Base-by-base conservation (phyloP, 2,329 filamentous ascomycete species). In the Rutstroemia sydowiana region DNA sequence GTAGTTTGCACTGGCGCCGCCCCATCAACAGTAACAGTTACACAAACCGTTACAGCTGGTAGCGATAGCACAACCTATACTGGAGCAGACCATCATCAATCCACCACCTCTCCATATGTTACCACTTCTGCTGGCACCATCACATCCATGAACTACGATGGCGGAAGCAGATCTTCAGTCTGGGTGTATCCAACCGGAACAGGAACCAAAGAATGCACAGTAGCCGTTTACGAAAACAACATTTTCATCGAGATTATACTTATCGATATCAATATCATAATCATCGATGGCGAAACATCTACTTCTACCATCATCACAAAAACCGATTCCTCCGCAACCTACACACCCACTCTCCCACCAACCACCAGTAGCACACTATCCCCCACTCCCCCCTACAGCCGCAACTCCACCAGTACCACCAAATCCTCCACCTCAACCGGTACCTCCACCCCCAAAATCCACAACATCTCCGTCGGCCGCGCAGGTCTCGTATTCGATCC, bases 401-500 rank as follows among this genome's bases (percentile, higher is more conserved):
- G 3, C 11, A 50, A 16, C 5, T 5, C 10, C 11, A 31, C 20
- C 31, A 1, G 40, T 2, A 37, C 14, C 18, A 9, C 14, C 18
- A 8, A 9, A 10, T 6, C 36, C 9, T 5, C 8, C n/a, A 13
- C 13, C 21, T 10, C 18, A 3, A 42, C 23, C 14, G 40, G 9
- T n/a, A 37, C 48, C 2, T 7, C 13, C 13, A 18, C n/a, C n/a
- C 1, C 48, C 2, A 37, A 37, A 18, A 11, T 30, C 3, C 48
- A 51, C 31, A 2, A 37, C 13, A 23, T 51, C 14, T 45, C 18
- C 6, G 41, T 51, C 13, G 48, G 48, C 3, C 23, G 18, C 13
- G 21, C 23, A 6, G 26, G 30, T 6, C 45, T 45, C 2, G 1
- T 45, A 41, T 88, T 78, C 71, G 73, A 71, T 42, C 84, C 84